Evolutionary conservation across 352 stramenopile genomes (phyloP), one percentile per base, ranked within the genome.

Genomic region (Phytophthora sp.): DNA sequence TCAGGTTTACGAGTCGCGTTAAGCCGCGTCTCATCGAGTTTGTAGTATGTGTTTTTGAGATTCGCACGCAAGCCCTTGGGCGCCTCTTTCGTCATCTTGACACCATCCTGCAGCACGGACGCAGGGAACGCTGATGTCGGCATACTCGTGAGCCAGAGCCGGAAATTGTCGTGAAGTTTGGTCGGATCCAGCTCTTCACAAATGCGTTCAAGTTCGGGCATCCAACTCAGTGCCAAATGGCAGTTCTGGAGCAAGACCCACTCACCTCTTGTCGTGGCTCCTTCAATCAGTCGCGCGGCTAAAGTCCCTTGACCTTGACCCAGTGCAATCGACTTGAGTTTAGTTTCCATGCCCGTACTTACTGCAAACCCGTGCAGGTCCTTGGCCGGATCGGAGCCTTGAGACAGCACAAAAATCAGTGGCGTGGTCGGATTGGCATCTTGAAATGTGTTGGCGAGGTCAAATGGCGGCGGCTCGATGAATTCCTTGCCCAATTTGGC

Each of bases 51-150:
- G 67, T 94, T 96, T 53, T 96, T 97, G n/a, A 98, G 76, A 66
- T 98, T 98, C 4, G 95, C 93, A 21, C 90, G 85, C 56, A 98
- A 46, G 0, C 96, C 96, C 44, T 98, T 98, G 0, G 96, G 96
- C 1, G 96, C 93, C 60, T 99, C 96, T 54, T 98, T 98, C 2
- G 96, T 99, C 91, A 99, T 98, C 64, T 99, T 99, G 8, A 99
- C 94, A 18, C 94, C 89, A 58, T 97, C 94, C 61, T 99, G 96
- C 8, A 99, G 82, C n/a, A 99, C 93, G 1, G 90, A 92, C 2
- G 97, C 92, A 2, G 96, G 96, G 65, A 96, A 96, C 56, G 57
- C 84, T 27, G 73, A 91, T 12, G 77, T 98, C 49, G 71, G 78
- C 77, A 86, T 95, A 81, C 80, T 97, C 29, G 95, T 98, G 24